Base-by-base conservation (phyloP, 768 basidiomycete genomes). In the Naganishia friedmannii region DNA sequence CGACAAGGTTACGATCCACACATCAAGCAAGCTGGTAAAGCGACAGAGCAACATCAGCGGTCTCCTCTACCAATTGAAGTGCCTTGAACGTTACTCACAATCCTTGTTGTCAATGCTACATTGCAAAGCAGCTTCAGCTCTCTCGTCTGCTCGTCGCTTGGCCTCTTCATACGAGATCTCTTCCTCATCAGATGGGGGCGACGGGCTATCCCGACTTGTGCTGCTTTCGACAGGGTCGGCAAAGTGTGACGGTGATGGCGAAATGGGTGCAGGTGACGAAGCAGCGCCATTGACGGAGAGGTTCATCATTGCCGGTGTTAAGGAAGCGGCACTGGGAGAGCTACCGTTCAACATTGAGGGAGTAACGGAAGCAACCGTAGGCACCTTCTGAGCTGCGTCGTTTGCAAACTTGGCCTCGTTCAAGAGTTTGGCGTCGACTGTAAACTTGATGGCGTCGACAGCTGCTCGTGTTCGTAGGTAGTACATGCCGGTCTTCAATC, bases 371-470 rank as follows among this genome's bases (percentile, higher is more conserved):
- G 65, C 48, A 15, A 34, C 48, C 3, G 7, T 48, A 19, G 46
- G 29, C 46, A 34, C 51, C 29, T 31, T 53, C 28, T 51, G 65
- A 3, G 69, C 58, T n/a, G 57, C 82, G 10, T 63, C 46, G 60
- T 42, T 63, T 2, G 39, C 37, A 21, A 51, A 51, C 77, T 90
- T 89, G 46, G 78, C 81, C 70, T 83, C 78, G 70, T 84, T 83
- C 68, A 95, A 83, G 65, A 90, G 82, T 45, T 83, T 86, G 80
- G 90, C 89, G 80, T 95, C 93, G 70, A 98, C 87, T 12, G 96
- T 99, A 84, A 99, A 97, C 83, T 99, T 93, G 80, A 95, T 94
- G 63, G 96, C 96, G 77, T 92, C 89, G 15, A 92, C 91, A 10
- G 94, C 93, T 5, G 96, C 92, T 65, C 92, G 87, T 23, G 96